Conservation (phyloP, 257 asterid species). For the Capsicum chinense region DNA sequence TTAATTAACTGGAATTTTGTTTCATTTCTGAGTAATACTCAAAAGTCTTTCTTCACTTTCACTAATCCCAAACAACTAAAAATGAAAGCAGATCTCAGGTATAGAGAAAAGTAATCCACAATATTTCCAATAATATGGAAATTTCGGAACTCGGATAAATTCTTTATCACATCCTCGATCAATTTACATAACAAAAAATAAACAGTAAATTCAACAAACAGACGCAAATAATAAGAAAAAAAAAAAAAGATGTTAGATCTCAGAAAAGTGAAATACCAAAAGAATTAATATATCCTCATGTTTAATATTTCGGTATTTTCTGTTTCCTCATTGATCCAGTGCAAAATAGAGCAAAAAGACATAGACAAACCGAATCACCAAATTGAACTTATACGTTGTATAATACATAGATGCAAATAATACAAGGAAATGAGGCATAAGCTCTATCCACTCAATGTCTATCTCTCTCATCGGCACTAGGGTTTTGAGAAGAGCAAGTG, state of each 20-base stretch:
- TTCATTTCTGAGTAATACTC: too few species aligned
- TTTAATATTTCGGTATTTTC: slow-evolving; percentile 13
- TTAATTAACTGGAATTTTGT: too few species aligned
- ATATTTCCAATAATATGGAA: background rate
- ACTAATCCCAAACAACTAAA: background rate
- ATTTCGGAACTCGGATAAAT: slow-evolving; percentile 29
- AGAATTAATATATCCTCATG: slow-evolving; percentile 23
- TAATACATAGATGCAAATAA: too few species aligned
- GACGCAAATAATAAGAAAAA: background rate
- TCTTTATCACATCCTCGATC: slow-evolving; percentile 5
- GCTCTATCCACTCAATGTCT: too few species aligned
- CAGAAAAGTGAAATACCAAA: slow-evolving; percentile 31
- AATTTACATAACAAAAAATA: background rate
- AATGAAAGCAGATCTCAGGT: background rate
- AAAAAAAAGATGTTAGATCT: background rate
- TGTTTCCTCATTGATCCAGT: slow-evolving; percentile 26
- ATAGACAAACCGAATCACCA: background rate
- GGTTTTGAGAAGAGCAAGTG: too few species aligned
- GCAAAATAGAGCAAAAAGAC: background rate
- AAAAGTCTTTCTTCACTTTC: background rate
- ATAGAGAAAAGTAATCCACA: slow-evolving; percentile 2
- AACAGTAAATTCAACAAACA: background rate
- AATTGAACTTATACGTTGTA: too few species aligned
- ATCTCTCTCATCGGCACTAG: too few species aligned
- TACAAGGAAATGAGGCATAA: too few species aligned